Evolutionary conservation across 1,284 basidiomycete species (phyloP).

Genomic region (Salmacisia buchloeana): DNA sequence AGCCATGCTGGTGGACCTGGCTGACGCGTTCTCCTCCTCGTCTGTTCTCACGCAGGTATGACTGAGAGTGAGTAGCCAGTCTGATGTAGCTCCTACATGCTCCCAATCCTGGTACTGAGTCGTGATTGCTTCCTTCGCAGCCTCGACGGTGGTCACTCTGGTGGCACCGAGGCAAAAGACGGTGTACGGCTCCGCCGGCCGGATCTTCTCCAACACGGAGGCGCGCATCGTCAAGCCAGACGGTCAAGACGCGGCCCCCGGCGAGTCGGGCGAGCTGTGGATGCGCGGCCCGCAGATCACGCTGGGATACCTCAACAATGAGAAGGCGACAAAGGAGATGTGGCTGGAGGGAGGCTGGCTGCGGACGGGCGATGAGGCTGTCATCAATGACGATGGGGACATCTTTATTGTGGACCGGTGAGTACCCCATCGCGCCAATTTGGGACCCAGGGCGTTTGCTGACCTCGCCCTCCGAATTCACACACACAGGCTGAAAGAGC

Average conservation of each 20-base stretch:
- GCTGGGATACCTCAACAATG: constrained; percentile 52
- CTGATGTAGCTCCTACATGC: not conserved
- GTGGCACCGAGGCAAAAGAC: not conserved
- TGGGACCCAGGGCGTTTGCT: not conserved
- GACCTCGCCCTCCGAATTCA: not conserved
- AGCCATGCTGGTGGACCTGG: not conserved
- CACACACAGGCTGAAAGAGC: constrained; percentile 18
- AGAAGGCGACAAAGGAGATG: constrained; percentile 38
- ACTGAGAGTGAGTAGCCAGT: not conserved
- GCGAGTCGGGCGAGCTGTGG: constrained; percentile 54
- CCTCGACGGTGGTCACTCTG: constrained; percentile 16
- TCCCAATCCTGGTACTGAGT: not conserved
- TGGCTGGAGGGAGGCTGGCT: constrained; percentile 34
- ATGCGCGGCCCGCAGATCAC: constrained; percentile 56
- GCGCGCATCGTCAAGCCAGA: constrained; percentile 37
- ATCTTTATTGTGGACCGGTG: constrained; percentile 34
- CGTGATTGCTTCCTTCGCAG: constrained; percentile 16
- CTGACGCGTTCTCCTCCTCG: too few species aligned
- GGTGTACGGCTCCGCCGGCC: constrained; percentile 12
- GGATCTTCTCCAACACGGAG: constrained; percentile 26
- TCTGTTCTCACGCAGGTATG: not conserved
- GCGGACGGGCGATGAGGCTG: constrained; percentile 38
- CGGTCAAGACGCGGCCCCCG: constrained; percentile 44
- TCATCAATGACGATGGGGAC: constrained; percentile 21
- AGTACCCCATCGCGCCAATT: not conserved